Percentiles rank a stretch among this genome's conserved stretches.
phyloP scores from a whole-genome alignment of 257 asterid species.

The Plectranthus barbatus region DNA sequence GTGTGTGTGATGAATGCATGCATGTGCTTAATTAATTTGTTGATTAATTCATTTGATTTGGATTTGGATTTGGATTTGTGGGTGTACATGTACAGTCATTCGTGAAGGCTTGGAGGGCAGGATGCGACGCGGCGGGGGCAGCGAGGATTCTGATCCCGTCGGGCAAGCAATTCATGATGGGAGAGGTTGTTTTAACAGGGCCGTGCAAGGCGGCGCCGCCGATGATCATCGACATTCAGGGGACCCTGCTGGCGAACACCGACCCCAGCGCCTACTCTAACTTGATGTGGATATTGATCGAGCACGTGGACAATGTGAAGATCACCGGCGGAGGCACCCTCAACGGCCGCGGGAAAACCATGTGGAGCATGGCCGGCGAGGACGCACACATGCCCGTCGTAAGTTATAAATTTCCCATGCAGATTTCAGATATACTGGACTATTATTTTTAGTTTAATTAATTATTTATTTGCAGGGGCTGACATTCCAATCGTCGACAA shows the following conservation, averaged over 20 bases:
- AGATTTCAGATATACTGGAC: too few relatives aligned
- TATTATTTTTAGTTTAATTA: too few relatives aligned
- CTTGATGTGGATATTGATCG: conserved; percentile 37
- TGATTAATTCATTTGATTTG: too few relatives aligned
- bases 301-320: conserved; percentile 24
- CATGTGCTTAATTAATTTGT: too few relatives aligned
- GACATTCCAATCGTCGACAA: conserved; percentile 16
- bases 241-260: conserved; percentile 27
- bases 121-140: conserved; percentile 29
- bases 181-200: conserved; percentile 45
- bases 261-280: conserved; percentile 35
- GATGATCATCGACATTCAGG: conserved; percentile 40
- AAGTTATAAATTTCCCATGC: conserved; percentile 11
- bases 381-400: conserved; percentile 34
- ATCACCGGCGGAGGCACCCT: conserved; percentile 59
- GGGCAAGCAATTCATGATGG: conserved; percentile 26
- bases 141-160: conserved; percentile 36
- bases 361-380: conserved; percentile 27
- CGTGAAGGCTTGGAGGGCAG: conserved; percentile 46
- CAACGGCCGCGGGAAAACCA: conserved; percentile 38
- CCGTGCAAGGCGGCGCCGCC: conserved; percentile 45
- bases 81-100: conserved; percentile 23
- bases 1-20: too few relatives aligned
- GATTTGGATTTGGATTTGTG: too few relatives aligned
- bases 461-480: conserved; percentile 21